Evolutionary conservation across 495 filamentous ascomycete genomes (phyloP), one percentile per base, ranked within the genome.

Genomic region (Sordaria brevicollis): DNA sequence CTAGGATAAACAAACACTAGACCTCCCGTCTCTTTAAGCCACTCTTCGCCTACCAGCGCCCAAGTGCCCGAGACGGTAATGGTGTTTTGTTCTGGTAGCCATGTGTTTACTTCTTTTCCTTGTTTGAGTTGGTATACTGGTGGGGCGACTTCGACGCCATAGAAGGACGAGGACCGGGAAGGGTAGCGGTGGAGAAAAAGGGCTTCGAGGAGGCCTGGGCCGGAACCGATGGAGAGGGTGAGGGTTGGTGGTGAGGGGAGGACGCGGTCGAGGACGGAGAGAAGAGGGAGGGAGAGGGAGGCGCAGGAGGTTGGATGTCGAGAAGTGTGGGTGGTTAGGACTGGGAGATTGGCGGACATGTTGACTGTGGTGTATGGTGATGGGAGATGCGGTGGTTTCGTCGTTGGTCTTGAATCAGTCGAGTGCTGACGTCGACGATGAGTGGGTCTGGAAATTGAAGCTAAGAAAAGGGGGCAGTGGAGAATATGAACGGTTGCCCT

Each of bases 201-300:
- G n/a, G 75, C 75, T 43, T 77, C 75, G 17, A 77, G 69, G 3
- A 77, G 72, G 34, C 75, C 75, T 15, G 74, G 74, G 2, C 75
- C 75, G 49, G 75, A 75, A 1, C 75, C 75, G 36, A 77, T 29
- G 65, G 72, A 74, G 41, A 77, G 69, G 1, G 72, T 67, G 1
- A 71, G 17, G 1, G 15, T 13, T 3, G 74, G 74, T 8, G 74
- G 75, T 5, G 34, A 6, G 11, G 75, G 75, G 5, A 77, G 69
- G 68, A 69, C 54, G 8, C 13, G 11, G 41, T 77, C 29, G 35
- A 77, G 74, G 11, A 74, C 41, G 41, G 34, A n/a, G 43, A 77
- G 71, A 21, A 77, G 74, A 2, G 67, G 39, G 15, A 72, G 49
- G 15, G 75, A 77, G 43, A 77, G 65, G 29, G 75, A 77, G 5